Conservation (phyloP, 2,329 filamentous ascomycete genomes). For the Bimuria novae-zelandiae region DNA sequence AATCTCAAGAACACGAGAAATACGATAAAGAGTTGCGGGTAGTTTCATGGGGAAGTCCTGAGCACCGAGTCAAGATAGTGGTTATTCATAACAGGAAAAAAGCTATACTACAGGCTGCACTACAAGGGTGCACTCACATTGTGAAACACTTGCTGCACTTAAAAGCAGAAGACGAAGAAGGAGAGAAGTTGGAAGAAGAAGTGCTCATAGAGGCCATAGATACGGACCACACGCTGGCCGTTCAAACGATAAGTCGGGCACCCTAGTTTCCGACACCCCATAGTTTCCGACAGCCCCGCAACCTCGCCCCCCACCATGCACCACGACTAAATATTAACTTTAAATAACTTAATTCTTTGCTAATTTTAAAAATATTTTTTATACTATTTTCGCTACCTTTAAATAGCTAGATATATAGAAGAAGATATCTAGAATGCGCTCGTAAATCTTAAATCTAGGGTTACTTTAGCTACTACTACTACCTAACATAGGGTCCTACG, state of each 20-base stretch:
- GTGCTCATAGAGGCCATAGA: neutral
- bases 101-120: neutral
- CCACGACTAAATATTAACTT: too few relatives aligned
- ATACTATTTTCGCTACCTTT: too few relatives aligned
- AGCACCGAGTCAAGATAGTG: neutral
- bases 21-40: neutral
- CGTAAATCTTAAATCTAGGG: too few relatives aligned
- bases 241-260: neutral
- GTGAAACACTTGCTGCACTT: conserved; percentile 1
- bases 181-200: neutral
- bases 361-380: too few relatives aligned
- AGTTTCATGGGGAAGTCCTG: conserved; percentile 3
- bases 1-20: neutral
- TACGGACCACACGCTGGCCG: neutral
- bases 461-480: too few relatives aligned
- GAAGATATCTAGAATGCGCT: too few relatives aligned
- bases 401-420: too few relatives aligned
- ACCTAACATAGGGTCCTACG: too few relatives aligned
- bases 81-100: neutral
- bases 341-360: too few relatives aligned
- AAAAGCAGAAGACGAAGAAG: conserved; percentile 1
- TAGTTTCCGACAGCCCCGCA: too few relatives aligned
- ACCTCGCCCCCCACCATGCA: too few relatives aligned
- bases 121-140: neutral
- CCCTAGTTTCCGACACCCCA: too few relatives aligned